A percentile compares a stretch with the other conserved stretches of the same genome.
These are phyloP conservation scores for Corchorus olitorius DNA, from an alignment of 345 rosid species.

Conservation along the genomic window DNA sequence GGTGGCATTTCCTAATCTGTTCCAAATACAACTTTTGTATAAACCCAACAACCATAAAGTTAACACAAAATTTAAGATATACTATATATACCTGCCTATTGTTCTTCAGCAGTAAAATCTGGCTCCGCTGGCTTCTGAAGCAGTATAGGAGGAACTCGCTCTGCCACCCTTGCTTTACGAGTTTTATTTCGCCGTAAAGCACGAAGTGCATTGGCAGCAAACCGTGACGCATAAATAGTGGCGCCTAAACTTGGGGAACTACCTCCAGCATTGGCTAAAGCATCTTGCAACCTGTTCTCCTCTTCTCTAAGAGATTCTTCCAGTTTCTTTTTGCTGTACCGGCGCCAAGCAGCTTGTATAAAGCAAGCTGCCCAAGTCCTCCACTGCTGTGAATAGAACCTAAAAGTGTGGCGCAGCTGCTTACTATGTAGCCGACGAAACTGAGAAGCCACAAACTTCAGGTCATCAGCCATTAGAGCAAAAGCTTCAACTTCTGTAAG, in stretches of 20 bases:
- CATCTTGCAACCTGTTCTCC: constrained; percentile 77
- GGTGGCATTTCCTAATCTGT: not conserved
- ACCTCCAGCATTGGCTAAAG: constrained; percentile 63
- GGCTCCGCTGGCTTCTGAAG: constrained; percentile 95
- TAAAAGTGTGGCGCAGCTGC: constrained; percentile 81
- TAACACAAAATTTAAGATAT: not conserved
- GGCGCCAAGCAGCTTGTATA: constrained; percentile 91
- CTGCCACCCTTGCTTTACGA: constrained; percentile 57
- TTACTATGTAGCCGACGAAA: constrained; percentile 87
- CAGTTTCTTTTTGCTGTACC: constrained; percentile 64
- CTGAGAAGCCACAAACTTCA: constrained; percentile 82
- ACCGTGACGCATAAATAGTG: constrained; percentile 80
- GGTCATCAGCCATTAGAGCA: constrained; percentile 77
- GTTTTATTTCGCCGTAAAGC: constrained; percentile 48
- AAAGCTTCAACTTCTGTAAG: constrained; percentile 88
- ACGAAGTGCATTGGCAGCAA: constrained; percentile 82
- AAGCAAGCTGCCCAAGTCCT: constrained; percentile 94
- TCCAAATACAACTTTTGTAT: not conserved
- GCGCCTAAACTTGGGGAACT: constrained; percentile 88
- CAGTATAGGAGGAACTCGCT: constrained; percentile 67
- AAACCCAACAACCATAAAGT: not conserved
- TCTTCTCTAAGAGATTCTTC: constrained; percentile 69
- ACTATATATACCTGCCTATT: constrained; percentile 14
- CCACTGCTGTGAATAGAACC: constrained; percentile 91
- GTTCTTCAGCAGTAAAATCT: constrained; percentile 69